Evolutionary conservation across 2,329 filamentous ascomycete species (phyloP), one percentile per base, ranked within the genome.

Genomic region (Phaeophleospora eucalypticola): DNA sequence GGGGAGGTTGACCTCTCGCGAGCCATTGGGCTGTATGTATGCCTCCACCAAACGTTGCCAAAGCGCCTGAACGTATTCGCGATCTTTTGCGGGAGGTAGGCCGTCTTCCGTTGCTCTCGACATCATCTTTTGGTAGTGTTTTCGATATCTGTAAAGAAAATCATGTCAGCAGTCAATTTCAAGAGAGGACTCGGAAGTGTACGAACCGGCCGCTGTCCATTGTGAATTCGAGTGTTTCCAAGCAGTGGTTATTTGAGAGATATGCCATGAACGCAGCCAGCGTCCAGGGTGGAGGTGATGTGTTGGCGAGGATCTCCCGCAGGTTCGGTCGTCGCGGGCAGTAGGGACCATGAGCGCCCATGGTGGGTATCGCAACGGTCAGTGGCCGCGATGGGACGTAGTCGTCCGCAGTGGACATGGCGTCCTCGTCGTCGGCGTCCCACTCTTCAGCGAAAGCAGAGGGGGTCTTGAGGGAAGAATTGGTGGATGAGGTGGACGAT

Each of bases 191-290:
- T n/a, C n/a, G n/a, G n/a, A n/a, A n/a, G n/a, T n/a, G n/a, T n/a
- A n/a, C n/a, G n/a, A n/a, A n/a, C n/a, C n/a, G n/a, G 48, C 89
- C 86, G 17, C 91, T 87, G 66, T 96, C 93, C 77, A 96, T 85
- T 34, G 90, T 95, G 68, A 98, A 98, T 65, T 97, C 93, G 33
- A 98, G 76, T 1, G 90, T 96, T 69, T 98, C 93, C 55, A 97
- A 75, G 65, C 93, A 98, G 69, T 97, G 91, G 62, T 97, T 97
- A 64, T 95, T 90, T 1, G 91, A 96, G 3, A 97, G 78, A 63
- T 95, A 97, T 46, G 90, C 90, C 82, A 93, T 97, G 69, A 97
- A 97, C 24, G 91, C 91, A 50, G 82, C 84, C 7, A 96, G 76
- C 0, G 90, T 95, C 79, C 89, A 97, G 57, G 93, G 93, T 34